Conservation (phyloP, 2,329 filamentous ascomycete genomes). For the Truncatella angustata region DNA sequence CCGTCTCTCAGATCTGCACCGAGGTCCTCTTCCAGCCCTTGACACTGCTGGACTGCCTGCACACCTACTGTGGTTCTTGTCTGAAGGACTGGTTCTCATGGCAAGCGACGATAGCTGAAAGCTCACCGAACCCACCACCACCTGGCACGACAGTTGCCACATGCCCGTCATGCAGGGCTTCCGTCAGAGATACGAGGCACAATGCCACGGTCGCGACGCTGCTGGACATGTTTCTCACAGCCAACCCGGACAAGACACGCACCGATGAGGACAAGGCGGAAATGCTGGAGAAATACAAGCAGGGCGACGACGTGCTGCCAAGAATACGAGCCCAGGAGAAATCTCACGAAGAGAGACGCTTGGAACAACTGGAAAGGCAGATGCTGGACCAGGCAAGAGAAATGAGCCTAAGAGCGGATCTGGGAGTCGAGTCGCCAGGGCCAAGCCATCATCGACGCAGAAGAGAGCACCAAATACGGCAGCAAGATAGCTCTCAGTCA, state of each 20-base stretch:
- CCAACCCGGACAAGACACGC: slow-evolving; percentile 74
- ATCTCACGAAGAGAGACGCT: slow-evolving; percentile 50
- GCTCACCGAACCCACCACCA: slow-evolving; percentile 46
- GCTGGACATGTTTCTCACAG: slow-evolving; percentile 80
- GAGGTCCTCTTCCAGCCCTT: slow-evolving; percentile 90
- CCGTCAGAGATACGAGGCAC: slow-evolving; percentile 81
- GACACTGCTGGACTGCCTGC: slow-evolving; percentile 87
- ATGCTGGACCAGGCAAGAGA: slow-evolving; percentile 70
- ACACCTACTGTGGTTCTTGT: slow-evolving; percentile 95
- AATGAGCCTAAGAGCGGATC: slow-evolving; percentile 71
- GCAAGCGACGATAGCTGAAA: slow-evolving; percentile 63
- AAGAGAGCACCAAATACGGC: slow-evolving; percentile 27
- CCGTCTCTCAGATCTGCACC: slow-evolving; percentile 76
- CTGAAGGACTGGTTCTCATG: slow-evolving; percentile 94
- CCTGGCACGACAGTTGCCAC: slow-evolving; percentile 63
- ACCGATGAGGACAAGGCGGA: slow-evolving; percentile 72
- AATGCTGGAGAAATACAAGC: slow-evolving; percentile 72
- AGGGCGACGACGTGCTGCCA: slow-evolving; percentile 78
- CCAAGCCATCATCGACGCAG: slow-evolving; percentile 16
- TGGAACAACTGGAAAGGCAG: slow-evolving; percentile 66
- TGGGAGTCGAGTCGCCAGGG: slow-evolving; percentile 41
- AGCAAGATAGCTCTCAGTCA: slow-evolving; percentile 32
- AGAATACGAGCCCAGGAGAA: slow-evolving; percentile 50
- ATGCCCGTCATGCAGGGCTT: slow-evolving; percentile 87
- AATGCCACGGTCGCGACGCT: slow-evolving; percentile 90